These are phyloP conservation scores for Chaetomiaceae sp. DNA, from an alignment of 2,329 filamentous ascomycete species.

Conservation along the genomic window DNA sequence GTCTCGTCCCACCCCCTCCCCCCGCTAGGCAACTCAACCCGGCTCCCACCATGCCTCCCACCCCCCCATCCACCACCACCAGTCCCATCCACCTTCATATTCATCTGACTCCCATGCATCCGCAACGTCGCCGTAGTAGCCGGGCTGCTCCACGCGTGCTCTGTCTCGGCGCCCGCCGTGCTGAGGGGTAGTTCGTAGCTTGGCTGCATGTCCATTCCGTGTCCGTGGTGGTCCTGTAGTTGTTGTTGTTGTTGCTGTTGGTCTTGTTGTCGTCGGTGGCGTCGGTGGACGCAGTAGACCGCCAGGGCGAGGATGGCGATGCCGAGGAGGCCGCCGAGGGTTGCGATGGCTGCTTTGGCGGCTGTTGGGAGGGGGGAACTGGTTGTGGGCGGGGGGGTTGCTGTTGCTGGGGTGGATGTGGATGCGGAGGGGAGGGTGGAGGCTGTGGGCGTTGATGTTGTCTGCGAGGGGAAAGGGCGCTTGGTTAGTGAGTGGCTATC, in stretches of 20 bases:
- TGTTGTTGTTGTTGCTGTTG: too few relatives aligned
- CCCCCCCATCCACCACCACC: neutral
- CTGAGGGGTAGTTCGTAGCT: neutral
- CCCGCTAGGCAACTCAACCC: slow-evolving; percentile 1
- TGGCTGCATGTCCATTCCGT: too few relatives aligned
- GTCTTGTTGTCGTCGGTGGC: neutral
- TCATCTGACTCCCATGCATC: too few relatives aligned
- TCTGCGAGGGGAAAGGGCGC: neutral
- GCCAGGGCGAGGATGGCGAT: neutral
- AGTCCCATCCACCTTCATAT: too few relatives aligned
- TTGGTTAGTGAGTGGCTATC: neutral
- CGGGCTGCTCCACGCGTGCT: too few relatives aligned
- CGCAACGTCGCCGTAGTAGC: too few relatives aligned
- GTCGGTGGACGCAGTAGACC: neutral
- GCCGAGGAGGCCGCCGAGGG: neutral
- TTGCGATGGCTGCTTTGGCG: slow-evolving; percentile 3
- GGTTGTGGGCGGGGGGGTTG: neutral
- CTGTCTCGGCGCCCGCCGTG: neutral
- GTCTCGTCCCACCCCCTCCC: neutral
- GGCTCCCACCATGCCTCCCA: too few relatives aligned
- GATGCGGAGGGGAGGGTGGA: neutral
- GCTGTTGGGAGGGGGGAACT: neutral
- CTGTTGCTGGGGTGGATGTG: neutral
- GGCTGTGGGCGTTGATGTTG: neutral
- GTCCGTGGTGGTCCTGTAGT: too few relatives aligned